These are phyloP conservation scores for Paralagenidium karlingii DNA, from an alignment of 352 stramenopile species.

Conservation along the genomic window DNA sequence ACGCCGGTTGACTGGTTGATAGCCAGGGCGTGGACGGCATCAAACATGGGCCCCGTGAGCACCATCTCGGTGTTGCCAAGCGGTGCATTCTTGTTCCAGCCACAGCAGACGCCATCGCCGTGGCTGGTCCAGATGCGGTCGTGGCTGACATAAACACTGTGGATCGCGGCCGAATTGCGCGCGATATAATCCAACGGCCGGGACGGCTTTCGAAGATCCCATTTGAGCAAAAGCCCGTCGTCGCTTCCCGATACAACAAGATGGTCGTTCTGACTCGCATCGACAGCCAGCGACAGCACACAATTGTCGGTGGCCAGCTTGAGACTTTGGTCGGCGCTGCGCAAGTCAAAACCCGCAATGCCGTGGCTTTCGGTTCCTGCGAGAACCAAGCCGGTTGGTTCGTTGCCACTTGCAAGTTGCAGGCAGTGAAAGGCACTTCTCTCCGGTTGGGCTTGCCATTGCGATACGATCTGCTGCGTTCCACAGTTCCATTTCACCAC, in stretches of 20 bases:
- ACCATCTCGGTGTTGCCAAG: constrained; percentile 16
- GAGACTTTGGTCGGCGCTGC: constrained; percentile 2
- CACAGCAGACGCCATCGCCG: constrained; percentile 35
- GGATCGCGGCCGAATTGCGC: constrained; percentile 34
- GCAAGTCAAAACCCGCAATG: constrained; percentile 7
- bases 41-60: constrained; percentile 49
- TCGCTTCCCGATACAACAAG: constrained; percentile 52
- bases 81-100: constrained; percentile 15
- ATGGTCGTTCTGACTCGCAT: constrained; percentile 42
- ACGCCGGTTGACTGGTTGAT: constrained; percentile 16
- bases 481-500: constrained; percentile 59
- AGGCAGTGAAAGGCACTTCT: constrained; percentile 32
- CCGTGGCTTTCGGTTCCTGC: too few relatives aligned
- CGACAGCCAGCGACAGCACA: constrained; percentile 1
- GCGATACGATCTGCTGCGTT: constrained; percentile 33
- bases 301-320: too few relatives aligned
- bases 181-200: constrained; percentile 29
- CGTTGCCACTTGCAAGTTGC: neutral
- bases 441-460: constrained; percentile 49
- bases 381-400: neutral
- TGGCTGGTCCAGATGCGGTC: constrained; percentile 38
- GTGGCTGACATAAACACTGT: constrained; percentile 14
- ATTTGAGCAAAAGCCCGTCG: constrained; percentile 40
- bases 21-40: constrained; percentile 43
- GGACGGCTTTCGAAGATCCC: constrained; percentile 41